Percentiles rank a stretch among this genome's conserved stretches.
These are phyloP conservation scores for Cutaneotrichosporon curvatum DNA, from an alignment of 1,284 basidiomycete genomes.

Conservation along the genomic window DNA sequence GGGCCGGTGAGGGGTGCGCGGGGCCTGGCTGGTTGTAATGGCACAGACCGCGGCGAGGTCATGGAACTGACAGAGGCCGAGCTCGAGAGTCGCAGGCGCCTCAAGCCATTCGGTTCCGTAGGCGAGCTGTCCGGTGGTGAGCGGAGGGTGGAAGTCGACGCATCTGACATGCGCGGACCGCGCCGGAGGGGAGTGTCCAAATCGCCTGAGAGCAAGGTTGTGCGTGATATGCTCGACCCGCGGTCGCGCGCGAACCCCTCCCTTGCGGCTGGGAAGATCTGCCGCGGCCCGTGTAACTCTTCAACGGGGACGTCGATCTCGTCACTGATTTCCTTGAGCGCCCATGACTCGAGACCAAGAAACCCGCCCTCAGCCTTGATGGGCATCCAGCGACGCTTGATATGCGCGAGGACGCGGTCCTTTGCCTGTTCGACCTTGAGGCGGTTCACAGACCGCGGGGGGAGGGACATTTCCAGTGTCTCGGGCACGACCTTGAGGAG, in stretches of 20 bases:
- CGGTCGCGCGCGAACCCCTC: background rate
- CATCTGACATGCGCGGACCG: background rate
- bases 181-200: constrained; percentile 1
- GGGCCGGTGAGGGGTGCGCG: constrained; percentile 13
- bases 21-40: constrained; percentile 1
- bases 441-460: constrained; percentile 59
- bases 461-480: constrained; percentile 56
- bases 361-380: constrained; percentile 75
- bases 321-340: constrained; percentile 76
- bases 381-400: constrained; percentile 61
- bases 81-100: constrained; percentile 27
- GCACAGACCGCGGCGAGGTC: constrained; percentile 5
- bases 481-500: constrained; percentile 62
- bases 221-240: constrained; percentile 15
- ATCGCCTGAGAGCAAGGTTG: constrained; percentile 13
- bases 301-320: constrained; percentile 69
- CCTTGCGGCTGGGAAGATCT: constrained; percentile 5
- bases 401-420: constrained; percentile 52
- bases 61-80: constrained; percentile 27
- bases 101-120: constrained; percentile 24
- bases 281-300: constrained; percentile 53
- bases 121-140: constrained; percentile 1
- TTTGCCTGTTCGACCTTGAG: constrained; percentile 63
- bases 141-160: background rate
- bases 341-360: constrained; percentile 71